These are phyloP conservation scores for Spergularia azorica DNA, from an alignment of 179 eudicot species.

Conservation along the genomic window DNA sequence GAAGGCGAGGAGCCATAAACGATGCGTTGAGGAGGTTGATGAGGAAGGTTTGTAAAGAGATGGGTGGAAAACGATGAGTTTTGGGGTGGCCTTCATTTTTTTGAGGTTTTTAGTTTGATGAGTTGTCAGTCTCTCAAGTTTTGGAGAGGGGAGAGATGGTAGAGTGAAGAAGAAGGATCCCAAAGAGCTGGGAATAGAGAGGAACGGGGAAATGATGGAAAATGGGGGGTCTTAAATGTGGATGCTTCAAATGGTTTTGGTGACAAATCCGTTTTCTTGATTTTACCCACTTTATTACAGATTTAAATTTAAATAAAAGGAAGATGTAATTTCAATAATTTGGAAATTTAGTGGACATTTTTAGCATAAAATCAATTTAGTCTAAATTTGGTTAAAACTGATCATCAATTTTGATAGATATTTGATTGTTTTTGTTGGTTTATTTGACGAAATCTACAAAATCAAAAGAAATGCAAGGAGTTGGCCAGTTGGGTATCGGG, in stretches of 20 bases:
- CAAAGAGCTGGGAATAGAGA: constrained; percentile 2
- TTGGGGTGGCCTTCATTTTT: constrained; percentile 39
- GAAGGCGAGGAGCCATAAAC: constrained; percentile 45
- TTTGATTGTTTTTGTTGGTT: too few species aligned
- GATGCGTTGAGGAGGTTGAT: constrained; percentile 26
- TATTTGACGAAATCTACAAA: too few species aligned
- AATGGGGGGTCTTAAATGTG: neutral
- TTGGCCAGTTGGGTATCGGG: too few species aligned
- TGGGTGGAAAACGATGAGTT: constrained; percentile 71
- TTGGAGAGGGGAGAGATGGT: constrained; percentile 6
- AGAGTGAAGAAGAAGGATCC: neutral
- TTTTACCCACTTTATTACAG: neutral
- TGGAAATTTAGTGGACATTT: too few species aligned
- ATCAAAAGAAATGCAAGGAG: too few species aligned
- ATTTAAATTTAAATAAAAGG: neutral
- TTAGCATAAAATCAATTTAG: too few species aligned
- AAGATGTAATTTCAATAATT: neutral
- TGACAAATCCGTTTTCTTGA: neutral
- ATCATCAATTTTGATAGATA: too few species aligned
- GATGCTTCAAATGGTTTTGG: neutral
- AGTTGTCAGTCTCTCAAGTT: neutral
- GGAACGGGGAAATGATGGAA: neutral
- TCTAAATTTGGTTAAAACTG: too few species aligned
- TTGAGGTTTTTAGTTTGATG: neutral
- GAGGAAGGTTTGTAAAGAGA: constrained; percentile 41